Percentiles rank a stretch among this genome's conserved stretches.
phyloP scores from a whole-genome alignment of 2,329 filamentous ascomycete genomes.

The Anthostomella pinea region DNA sequence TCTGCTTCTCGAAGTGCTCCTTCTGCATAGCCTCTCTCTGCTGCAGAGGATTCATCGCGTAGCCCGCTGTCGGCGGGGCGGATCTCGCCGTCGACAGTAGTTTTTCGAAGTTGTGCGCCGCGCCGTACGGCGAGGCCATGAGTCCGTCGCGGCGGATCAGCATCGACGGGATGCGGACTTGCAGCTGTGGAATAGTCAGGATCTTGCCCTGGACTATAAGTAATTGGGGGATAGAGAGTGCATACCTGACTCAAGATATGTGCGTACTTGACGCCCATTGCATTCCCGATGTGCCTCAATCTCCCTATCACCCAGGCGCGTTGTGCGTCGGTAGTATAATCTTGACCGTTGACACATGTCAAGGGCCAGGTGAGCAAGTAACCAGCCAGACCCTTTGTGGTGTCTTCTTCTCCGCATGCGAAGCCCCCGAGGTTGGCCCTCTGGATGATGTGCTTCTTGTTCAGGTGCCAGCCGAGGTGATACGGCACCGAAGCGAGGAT shows the following conservation, averaged over 20 bases:
- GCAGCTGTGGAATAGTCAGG: conserved; percentile 48
- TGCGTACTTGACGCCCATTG: conserved; percentile 58
- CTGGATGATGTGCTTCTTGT: conserved; percentile 39
- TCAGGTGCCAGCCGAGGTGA: conserved; percentile 57
- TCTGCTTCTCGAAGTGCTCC: conserved; percentile 42
- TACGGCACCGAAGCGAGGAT: conserved; percentile 61
- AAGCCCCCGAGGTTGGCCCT: conserved; percentile 43
- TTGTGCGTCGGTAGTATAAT: conserved; percentile 59
- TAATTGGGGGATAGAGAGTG: conserved; percentile 3
- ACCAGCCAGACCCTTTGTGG: conserved; percentile 53
- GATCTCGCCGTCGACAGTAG: conserved; percentile 40
- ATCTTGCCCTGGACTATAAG: no score
- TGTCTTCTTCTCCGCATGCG: conserved; percentile 48
- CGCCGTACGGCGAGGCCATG: conserved; percentile 43
- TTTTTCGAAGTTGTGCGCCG: conserved; percentile 44
- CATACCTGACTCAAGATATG: conserved; percentile 53
- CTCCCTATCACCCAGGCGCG: conserved; percentile 54
- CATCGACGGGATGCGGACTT: conserved; percentile 61
- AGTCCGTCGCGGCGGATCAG: conserved; percentile 54
- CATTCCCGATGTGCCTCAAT: conserved; percentile 51
- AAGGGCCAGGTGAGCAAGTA: conserved; percentile 61
- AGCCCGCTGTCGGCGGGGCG: conserved; percentile 33
- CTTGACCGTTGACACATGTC: conserved; percentile 51
- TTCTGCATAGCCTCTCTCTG: conserved; percentile 48
- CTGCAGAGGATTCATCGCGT: conserved; percentile 43